Evolutionary conservation across 2,329 filamentous ascomycete species (phyloP), one percentile per base, ranked within the genome.

Genomic region (Pseudocercospora vitis): DNA sequence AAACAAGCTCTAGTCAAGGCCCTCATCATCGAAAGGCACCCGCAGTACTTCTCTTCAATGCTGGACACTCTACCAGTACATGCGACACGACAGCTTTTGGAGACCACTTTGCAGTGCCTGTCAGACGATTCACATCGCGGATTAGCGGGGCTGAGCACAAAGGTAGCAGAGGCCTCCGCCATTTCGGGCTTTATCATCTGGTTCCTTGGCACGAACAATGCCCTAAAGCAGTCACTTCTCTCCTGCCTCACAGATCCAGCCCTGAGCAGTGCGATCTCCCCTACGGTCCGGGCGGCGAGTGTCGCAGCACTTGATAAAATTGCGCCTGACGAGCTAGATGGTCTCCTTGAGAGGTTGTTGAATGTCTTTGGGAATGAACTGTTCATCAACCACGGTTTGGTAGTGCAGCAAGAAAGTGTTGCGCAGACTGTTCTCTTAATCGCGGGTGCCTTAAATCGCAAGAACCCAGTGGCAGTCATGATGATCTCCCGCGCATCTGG

Each of bases 381-480:
- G 8, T 95, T 91, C 65, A 90, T 97, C 62, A 88, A 84, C 53
- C 91, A 97, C 70, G 83, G 87, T 0, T 86, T 91, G 4, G 82
- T 88, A n/a, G 68, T 94, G 32, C 88, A 91, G 65, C 94, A 99
- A 78, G 89, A 97, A 80, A 90, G 85, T 21, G 87, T 91, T 66
- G 82, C 88, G 1, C 89, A 97, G 71, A 79, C 88, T 5, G 74
- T 96, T 2, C 81, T 96, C 0, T 76, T 97, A 2, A 78, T 82
- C 40, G 86, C 89, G 9, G 89, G 91, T 7, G 91, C 90, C 65
- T 76, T 95, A 0, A 79, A 88, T 56, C 81, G 88, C 40, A 72
- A 79, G 12, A 77, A 83, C 2, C 82, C 86, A 0, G 78, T 86
- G 62, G 85, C 85, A 56, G 71, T 96, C 0, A 79, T 80, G 2